Percentiles rank a stretch among this genome's conserved stretches.
phyloP scores from a whole-genome alignment of 768 basidiomycete species.

The Suillus hirtellus region DNA sequence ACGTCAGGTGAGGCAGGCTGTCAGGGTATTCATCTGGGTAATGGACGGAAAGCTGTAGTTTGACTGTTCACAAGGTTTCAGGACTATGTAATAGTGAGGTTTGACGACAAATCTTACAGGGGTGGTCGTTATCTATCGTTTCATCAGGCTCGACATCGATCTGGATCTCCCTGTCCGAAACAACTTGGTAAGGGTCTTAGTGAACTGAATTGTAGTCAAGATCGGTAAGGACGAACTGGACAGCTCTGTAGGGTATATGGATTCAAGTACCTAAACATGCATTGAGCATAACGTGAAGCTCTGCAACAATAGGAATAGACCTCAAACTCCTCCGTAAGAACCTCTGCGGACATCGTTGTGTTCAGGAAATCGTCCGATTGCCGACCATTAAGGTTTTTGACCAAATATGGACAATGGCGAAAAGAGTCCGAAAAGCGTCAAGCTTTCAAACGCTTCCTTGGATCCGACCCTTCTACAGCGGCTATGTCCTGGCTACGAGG shows the following conservation, averaged over 20 bases:
- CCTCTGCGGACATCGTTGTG: conserved; percentile 57
- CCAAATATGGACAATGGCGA: conserved; percentile 5
- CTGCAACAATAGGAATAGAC: conserved; percentile 40
- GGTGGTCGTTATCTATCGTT: conserved; percentile 57
- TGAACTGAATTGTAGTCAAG: conserved; percentile 31
- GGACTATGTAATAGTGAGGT: conserved; percentile 6
- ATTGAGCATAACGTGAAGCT: conserved; percentile 15
- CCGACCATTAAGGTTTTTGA: conserved; percentile 8
- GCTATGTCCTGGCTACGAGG: conserved; percentile 8
- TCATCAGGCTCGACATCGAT: conserved; percentile 91
- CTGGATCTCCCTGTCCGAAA: conserved; percentile 78
- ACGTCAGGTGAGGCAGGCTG: conserved; percentile 66
- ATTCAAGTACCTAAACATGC: conserved; percentile 77
- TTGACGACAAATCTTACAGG: conserved; percentile 40
- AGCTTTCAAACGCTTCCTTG: conserved; percentile 3
- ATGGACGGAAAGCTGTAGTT: conserved; percentile 66
- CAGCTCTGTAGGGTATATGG: conserved; percentile 94
- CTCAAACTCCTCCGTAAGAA: conserved; percentile 89
- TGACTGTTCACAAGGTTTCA: conserved; percentile 54
- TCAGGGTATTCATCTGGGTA: conserved; percentile 89
- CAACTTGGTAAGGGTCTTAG: conserved; percentile 68
- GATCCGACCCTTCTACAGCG: not conserved
- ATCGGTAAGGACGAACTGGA: conserved; percentile 66
- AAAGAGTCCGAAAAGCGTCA: not conserved
- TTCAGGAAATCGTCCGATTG: conserved; percentile 15